Evolutionary conservation across 2,329 filamentous ascomycete species (phyloP).

Genomic region (Calonectria ilicicola): DNA sequence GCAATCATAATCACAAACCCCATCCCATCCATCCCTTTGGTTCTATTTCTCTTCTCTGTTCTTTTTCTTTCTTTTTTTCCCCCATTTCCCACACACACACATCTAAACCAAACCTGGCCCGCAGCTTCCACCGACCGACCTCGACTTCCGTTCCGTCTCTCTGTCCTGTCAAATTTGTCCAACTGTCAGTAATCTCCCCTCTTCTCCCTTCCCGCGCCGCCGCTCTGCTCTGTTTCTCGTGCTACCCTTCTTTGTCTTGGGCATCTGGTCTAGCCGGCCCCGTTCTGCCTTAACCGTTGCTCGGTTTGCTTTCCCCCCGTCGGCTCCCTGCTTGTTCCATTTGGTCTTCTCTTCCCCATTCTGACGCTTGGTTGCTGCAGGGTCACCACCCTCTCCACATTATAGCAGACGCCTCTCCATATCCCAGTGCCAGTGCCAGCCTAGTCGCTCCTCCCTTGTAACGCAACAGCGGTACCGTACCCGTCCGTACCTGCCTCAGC

Average conservation of each 20-base stretch:
- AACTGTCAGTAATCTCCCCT: slow-evolving; percentile 6
- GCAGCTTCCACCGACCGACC: background rate
- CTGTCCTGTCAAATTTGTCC: background rate
- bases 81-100: background rate
- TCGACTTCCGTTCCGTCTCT: background rate
- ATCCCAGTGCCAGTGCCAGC: background rate
- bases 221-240: background rate
- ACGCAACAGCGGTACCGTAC: slow-evolving; percentile 1
- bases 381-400: slow-evolving; percentile 17
- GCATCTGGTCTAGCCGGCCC: background rate
- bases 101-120: background rate
- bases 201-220: background rate
- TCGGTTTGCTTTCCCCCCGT: background rate
- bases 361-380: slow-evolving; percentile 21
- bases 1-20: background rate
- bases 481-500: slow-evolving; percentile 10
- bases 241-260: slow-evolving; percentile 3
- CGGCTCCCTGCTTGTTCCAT: background rate
- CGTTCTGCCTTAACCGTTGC: background rate
- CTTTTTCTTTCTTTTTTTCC: slow-evolving; percentile 6
- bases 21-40: slow-evolving; percentile 23
- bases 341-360: slow-evolving; percentile 9
- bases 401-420: slow-evolving; percentile 7
- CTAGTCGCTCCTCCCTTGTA: background rate
- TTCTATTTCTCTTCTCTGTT: slow-evolving; percentile 22